Base-by-base conservation (phyloP, 768 basidiomycete genomes). In the Auriscalpium microsporum region DNA sequence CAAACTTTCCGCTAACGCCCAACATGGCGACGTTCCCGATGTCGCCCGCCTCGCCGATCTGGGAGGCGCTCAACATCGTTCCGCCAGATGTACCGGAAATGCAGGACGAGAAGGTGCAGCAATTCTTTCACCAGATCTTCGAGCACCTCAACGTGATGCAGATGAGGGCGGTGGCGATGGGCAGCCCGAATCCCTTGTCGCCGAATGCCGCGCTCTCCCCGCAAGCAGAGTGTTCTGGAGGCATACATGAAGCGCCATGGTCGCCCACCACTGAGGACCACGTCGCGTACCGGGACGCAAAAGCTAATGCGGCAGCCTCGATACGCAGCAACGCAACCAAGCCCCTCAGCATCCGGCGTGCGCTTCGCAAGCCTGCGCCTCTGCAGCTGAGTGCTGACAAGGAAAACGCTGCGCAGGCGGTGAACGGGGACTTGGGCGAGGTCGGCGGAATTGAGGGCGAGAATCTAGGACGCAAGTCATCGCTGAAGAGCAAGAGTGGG, bases 51-150 rank as follows among this genome's bases (percentile, higher is more conserved):
- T 68, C 68, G 36, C 75, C 76, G 13, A 62, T 59, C 40, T 59
- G 65, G 57, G 62, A 54, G 42, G 58, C 65, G 37, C 47, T 61
- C 6, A 67, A 64, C 36, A 71, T 80, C 47, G 52, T 56, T 8
- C 74, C 78, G 8, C 66, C 89, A 35, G 76, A 79, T 28, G 75
- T 83, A n/a, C 87, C 90, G 0, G 79, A 86, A 54, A 72, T 87
- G 33, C 77, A 86, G 61, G 86, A 93, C 63, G 81, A 81, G 52
- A 83, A 80, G 46, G 82, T 95, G 63, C 89, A 92, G 61, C 71
- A 81, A 47, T 94, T 94, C 72, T 90, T 94, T 69, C 77, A 87
- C 53, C 89, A 94, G 67, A 84, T 94, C 47, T 87, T 84, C 8
- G 81, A 86, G 48, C 88, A 90, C 65, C 78, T 94, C 54, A 83